Evolutionary conservation across 352 stramenopile genomes (phyloP).

Genomic region (Globisporangium apiculatum): DNA sequence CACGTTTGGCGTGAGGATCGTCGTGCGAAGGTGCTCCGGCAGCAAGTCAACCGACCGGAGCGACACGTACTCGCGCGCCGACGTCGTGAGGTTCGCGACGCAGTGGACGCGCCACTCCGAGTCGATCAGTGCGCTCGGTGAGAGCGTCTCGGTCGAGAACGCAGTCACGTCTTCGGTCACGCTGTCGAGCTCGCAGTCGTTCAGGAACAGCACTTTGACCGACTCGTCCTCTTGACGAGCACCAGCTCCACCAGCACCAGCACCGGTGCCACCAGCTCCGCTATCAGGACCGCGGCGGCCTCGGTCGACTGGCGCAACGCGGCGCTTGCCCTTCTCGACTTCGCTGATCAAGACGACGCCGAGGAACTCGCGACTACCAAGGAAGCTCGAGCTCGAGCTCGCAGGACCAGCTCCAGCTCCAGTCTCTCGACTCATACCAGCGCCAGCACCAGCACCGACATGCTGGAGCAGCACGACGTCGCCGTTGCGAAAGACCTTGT

Average conservation of each 20-base stretch:
- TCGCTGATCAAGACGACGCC: slow-evolving; percentile 74
- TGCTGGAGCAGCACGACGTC: slow-evolving; percentile 65
- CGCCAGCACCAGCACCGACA: slow-evolving; percentile 1
- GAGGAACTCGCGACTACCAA: slow-evolving; percentile 56
- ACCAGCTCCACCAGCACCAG: too few species aligned
- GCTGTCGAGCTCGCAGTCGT: slow-evolving; percentile 71
- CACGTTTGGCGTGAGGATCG: slow-evolving; percentile 69
- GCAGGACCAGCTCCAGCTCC: too few species aligned
- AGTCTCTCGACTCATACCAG: too few species aligned
- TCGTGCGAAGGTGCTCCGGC: slow-evolving; percentile 67
- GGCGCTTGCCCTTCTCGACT: slow-evolving; percentile 50
- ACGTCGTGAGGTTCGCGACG: slow-evolving; percentile 73
- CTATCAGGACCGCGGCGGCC: neutral
- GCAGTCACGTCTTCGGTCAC: slow-evolving; percentile 46
- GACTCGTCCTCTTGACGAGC: slow-evolving; percentile 47
- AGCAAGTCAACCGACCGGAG: slow-evolving; percentile 81
- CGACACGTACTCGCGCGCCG: slow-evolving; percentile 74
- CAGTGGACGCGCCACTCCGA: slow-evolving; percentile 76
- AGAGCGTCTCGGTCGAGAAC: slow-evolving; percentile 61
- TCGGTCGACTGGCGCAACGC: slow-evolving; percentile 26
- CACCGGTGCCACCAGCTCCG: too few species aligned
- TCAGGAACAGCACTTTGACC: slow-evolving; percentile 72
- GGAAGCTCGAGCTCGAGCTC: slow-evolving; percentile 13
- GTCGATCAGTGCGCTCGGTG: slow-evolving; percentile 53
- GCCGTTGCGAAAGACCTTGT: slow-evolving; percentile 75